These are phyloP conservation scores for Backusella westeae DNA, from an alignment of 192 early-diverging fungal species.

Conservation along the genomic window DNA sequence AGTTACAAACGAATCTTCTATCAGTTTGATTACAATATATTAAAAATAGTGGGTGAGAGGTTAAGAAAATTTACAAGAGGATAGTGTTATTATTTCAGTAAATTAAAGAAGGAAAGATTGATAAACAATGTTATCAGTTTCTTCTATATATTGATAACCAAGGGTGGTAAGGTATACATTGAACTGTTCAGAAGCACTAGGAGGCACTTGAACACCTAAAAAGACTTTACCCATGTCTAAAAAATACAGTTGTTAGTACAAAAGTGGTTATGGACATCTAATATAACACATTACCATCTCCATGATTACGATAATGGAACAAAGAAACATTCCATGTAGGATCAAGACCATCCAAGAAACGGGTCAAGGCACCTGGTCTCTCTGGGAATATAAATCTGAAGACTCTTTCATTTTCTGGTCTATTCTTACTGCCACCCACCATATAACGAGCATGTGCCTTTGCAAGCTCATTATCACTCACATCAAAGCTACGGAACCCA, in stretches of 20 bases:
- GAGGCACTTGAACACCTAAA: constrained; percentile 90
- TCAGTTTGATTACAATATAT: constrained; percentile 3
- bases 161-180: constrained; percentile 78
- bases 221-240: constrained; percentile 91
- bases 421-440: constrained; percentile 77
- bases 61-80: background rate
- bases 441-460: constrained; percentile 96
- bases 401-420: constrained; percentile 81
- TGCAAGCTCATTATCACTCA: constrained; percentile 91
- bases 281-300: constrained; percentile 53
- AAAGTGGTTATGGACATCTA: constrained; percentile 79
- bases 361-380: constrained; percentile 85
- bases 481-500: constrained; percentile 77
- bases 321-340: constrained; percentile 79
- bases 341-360: constrained; percentile 75
- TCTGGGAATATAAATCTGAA: constrained; percentile 97
- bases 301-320: constrained; percentile 98
- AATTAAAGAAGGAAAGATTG: constrained; percentile 66
- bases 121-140: constrained; percentile 89
- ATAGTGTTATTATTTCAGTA: background rate
- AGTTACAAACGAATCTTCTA: background rate
- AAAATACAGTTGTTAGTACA: constrained; percentile 53
- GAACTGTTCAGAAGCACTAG: constrained; percentile 59
- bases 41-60: background rate
- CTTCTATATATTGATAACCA: constrained; percentile 87